Percentiles rank a stretch among this genome's conserved stretches.
These are phyloP conservation scores for Coemansia asiatica DNA, from an alignment of 192 early-diverging fungal genomes.

Conservation along the genomic window DNA sequence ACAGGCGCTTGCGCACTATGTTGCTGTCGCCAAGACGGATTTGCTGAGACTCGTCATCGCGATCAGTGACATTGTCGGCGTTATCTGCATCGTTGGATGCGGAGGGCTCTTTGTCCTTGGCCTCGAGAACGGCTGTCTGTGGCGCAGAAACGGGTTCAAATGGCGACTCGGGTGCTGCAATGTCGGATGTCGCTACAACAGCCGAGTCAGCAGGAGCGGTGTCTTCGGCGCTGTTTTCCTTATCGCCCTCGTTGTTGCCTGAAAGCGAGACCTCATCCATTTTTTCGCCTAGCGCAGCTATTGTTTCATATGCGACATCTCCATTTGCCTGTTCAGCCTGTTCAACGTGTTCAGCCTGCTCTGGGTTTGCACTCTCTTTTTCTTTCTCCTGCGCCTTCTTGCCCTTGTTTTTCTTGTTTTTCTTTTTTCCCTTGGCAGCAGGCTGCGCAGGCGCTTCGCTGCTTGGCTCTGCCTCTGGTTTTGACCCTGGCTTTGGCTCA, in stretches of 20 bases:
- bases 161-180: neutral
- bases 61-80: neutral
- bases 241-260: conserved; percentile 18
- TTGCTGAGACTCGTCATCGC: neutral
- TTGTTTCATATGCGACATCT: conserved; percentile 14
- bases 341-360: conserved; percentile 7
- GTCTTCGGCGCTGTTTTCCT: conserved; percentile 19
- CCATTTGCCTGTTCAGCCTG: neutral
- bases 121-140: conserved; percentile 25
- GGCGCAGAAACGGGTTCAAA: conserved; percentile 26
- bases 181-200: neutral
- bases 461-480: neutral
- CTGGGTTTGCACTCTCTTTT: neutral
- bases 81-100: neutral
- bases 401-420: conserved; percentile 43
- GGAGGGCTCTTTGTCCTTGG: neutral
- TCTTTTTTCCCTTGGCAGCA: conserved; percentile 37
- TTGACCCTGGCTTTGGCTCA: no score
- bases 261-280: conserved; percentile 57
- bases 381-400: conserved; percentile 28
- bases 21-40: conserved; percentile 9
- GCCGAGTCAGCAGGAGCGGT: conserved; percentile 6
- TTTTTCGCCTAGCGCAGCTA: conserved; percentile 40
- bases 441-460: neutral
- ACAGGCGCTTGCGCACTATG: conserved; percentile 81